Evolutionary conservation across 2,329 filamentous ascomycete genomes (phyloP).

Genomic region (Trichoderma afroharzianum): DNA sequence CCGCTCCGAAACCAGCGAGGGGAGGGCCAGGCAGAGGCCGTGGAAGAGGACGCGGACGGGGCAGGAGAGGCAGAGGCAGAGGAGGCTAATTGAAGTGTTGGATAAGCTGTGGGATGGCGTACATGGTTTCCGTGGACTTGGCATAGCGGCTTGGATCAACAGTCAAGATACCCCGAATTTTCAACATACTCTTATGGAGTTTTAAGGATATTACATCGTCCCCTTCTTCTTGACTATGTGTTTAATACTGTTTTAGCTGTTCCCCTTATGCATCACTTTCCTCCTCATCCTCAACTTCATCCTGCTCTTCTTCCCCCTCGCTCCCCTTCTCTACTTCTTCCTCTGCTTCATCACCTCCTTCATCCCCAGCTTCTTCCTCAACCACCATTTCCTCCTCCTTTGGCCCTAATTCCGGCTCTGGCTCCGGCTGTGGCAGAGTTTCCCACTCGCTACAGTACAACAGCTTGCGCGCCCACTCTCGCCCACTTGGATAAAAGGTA

Average conservation of each 20-base stretch:
- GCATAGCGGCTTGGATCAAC: neutral
- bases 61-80: constrained; percentile 31
- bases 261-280: neutral
- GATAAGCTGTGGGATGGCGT: neutral
- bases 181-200: neutral
- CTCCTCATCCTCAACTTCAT: neutral
- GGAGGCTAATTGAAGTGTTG: constrained; percentile 20
- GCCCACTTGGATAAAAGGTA: constrained; percentile 34
- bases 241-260: neutral
- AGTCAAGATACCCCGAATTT: constrained; percentile 12
- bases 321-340: neutral
- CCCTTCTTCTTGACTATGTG: neutral
- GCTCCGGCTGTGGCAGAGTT: constrained; percentile 16
- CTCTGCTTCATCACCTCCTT: neutral
- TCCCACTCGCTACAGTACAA: constrained; percentile 44
- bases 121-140: neutral
- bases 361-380: neutral
- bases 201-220: neutral
- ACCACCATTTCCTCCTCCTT: neutral
- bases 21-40: constrained; percentile 32
- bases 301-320: neutral
- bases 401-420: neutral
- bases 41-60: constrained; percentile 30
- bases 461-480: constrained; percentile 39
- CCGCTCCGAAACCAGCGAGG: constrained; percentile 36